Conservation (phyloP, 192 early-diverging fungal genomes). For the Umbelopsis ramanniana region DNA sequence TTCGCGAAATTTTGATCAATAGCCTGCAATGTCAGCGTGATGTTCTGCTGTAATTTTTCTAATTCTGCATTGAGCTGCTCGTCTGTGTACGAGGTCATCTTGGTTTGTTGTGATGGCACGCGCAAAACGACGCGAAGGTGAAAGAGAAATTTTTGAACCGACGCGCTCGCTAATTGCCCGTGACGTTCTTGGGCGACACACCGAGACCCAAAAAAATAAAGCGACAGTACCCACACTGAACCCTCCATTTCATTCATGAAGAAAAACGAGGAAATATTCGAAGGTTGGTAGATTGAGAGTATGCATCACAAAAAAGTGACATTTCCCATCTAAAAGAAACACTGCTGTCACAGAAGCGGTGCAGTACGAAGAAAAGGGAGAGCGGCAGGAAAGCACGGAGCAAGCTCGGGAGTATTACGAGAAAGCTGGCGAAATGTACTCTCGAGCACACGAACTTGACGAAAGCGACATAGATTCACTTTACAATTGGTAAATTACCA, state of each 20-base stretch:
- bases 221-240: neutral
- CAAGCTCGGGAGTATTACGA: conserved; percentile 72
- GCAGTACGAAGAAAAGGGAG: conserved; percentile 64
- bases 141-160: neutral
- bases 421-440: conserved; percentile 66
- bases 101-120: conserved; percentile 7
- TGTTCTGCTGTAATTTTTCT: conserved; percentile 59
- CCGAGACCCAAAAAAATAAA: neutral
- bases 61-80: conserved; percentile 43
- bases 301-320: neutral
- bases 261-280: conserved; percentile 13
- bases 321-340: neutral
- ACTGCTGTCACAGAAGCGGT: conserved; percentile 45
- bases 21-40: conserved; percentile 57
- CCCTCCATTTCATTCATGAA: neutral
- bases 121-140: conserved; percentile 11
- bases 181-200: neutral
- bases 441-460: conserved; percentile 58
- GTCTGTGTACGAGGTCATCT: conserved; percentile 28
- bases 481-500: conserved; percentile 63
- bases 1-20: conserved; percentile 60
- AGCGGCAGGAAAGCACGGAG: conserved; percentile 65
- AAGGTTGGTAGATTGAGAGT: neutral
- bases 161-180: neutral
- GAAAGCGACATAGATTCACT: conserved; percentile 60